These are phyloP conservation scores for Penicillium pulvis DNA, from an alignment of 495 filamentous ascomycete genomes.

Conservation along the genomic window DNA sequence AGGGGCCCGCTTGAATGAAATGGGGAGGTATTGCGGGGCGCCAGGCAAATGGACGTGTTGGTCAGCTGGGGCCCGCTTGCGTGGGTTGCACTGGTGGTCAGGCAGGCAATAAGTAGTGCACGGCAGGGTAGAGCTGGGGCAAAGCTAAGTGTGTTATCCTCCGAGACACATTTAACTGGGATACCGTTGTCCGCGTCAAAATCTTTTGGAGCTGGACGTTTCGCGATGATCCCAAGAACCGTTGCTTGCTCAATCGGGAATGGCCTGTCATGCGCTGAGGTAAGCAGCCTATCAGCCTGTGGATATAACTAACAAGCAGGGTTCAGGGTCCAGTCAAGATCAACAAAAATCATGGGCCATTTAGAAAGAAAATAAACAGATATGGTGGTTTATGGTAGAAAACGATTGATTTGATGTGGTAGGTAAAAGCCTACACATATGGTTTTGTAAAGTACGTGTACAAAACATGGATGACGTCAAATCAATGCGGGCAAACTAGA, in stretches of 20 bases:
- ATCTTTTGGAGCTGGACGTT: background rate
- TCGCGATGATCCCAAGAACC: conserved; percentile 23
- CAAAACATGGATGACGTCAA: conserved; percentile 7
- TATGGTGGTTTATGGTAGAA: background rate
- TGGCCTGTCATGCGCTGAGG: conserved; percentile 11
- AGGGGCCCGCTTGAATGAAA: conserved; percentile 15
- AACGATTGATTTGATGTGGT: background rate
- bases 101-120: conserved; percentile 16
- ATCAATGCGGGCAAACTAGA: conserved; percentile 14
- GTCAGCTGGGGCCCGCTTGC: conserved; percentile 21
- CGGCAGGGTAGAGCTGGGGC: conserved; percentile 8
- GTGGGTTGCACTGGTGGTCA: conserved; percentile 30
- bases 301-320: conserved; percentile 18
- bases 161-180: conserved; percentile 10
- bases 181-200: background rate
- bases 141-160: conserved; percentile 12
- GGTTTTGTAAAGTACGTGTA: background rate
- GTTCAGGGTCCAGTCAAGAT: background rate
- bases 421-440: background rate
- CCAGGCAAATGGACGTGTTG: conserved; percentile 20
- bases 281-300: conserved; percentile 23
- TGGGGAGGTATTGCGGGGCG: conserved; percentile 22
- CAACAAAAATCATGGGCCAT: background rate
- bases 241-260: conserved; percentile 19
- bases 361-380: background rate